Base-by-base conservation (phyloP, 2,329 filamentous ascomycete genomes). In the Biscogniauxia sp. region DNA sequence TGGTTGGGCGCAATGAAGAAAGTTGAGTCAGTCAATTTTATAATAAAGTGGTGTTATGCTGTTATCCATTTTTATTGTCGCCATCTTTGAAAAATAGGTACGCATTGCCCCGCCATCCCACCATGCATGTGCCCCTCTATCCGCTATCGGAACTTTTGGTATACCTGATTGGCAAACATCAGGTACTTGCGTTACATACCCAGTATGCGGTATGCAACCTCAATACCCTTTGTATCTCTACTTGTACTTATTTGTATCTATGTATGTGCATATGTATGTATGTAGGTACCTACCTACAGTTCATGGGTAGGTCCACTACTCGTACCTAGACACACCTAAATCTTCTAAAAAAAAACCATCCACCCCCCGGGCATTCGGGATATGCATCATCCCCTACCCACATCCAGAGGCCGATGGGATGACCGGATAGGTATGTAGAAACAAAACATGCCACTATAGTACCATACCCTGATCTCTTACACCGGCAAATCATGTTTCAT, bases 101-200 rank as follows among this genome's bases (percentile, higher is more conserved):
- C 60, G 65, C 50, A 62, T 60, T 61, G 64, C 68, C 68, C 68
- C 66, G 57, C 65, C 58, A 60, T 23, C 68, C 68, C 66, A 56
- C 65, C 58, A 60, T 23, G 23, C 23, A 23, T 23, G 23, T 66
- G 57, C 64, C 70, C 70, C 70, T 63, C 70, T 63, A 68, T 72
- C 70, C 70, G 70, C 61, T 69, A 70, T 70, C 70, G 70, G 70
- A 70, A 51, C 50, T 7, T 45, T 45, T 15, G 3, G 37, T 45
- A 13, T 45, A 45, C 37, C 37, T 45, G 45, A 32, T 15, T 32
- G 7, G 9, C 20, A 20, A 32, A n/a, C 13, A 2, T n/a, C 3
- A 11, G 37, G 37, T 45, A 45, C 37, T 6, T 45, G 37, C n/a
- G n/a, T n/a, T 41, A 23, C 17, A 20, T 51, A 5, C 49, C 13